These are phyloP conservation scores for Pilobolus umbonatus DNA, from an alignment of 192 early-diverging fungal species.

Conservation along the genomic window DNA sequence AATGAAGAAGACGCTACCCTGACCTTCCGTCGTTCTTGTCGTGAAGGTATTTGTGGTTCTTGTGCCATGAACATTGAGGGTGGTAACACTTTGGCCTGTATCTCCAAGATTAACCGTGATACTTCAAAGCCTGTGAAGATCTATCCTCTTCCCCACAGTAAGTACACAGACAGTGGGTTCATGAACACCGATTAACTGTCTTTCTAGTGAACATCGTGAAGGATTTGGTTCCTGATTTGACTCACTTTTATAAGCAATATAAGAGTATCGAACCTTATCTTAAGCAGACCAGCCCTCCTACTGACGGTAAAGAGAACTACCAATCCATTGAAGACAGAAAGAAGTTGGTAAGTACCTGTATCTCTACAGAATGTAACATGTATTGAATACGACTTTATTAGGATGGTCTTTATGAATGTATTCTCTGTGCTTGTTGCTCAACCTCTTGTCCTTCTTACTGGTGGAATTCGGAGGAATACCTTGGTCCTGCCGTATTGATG, in stretches of 20 bases:
- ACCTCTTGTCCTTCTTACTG: slow-evolving; percentile 95
- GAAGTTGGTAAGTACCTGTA: slow-evolving; percentile 73
- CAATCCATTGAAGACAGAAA: slow-evolving; percentile 92
- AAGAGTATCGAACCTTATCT: slow-evolving; percentile 95
- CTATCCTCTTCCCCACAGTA: slow-evolving; percentile 94
- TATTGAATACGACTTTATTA: too few relatives aligned
- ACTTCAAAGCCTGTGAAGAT: slow-evolving; percentile 70
- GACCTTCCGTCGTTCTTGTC: slow-evolving; percentile 93
- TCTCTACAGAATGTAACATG: slow-evolving; percentile 1
- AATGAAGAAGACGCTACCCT: slow-evolving; percentile 92
- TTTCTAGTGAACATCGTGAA: slow-evolving; percentile 86
- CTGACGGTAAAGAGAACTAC: slow-evolving; percentile 77
- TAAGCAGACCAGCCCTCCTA: slow-evolving; percentile 73
- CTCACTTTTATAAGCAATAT: slow-evolving; percentile 97
- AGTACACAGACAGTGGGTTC: slow-evolving; percentile 28
- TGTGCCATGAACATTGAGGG: slow-evolving; percentile 99
- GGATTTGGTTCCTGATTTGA: slow-evolving; percentile 95
- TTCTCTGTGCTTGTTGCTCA: slow-evolving; percentile 96
- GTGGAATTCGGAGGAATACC: slow-evolving; percentile 94
- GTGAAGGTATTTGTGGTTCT: slow-evolving; percentile 96
- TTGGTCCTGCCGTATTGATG: slow-evolving; percentile 94
- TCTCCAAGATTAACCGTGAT: slow-evolving; percentile 78
- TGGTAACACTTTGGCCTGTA: slow-evolving; percentile 91
- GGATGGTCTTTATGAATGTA: slow-evolving; percentile 97
- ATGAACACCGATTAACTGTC: too few relatives aligned